phyloP scores from a whole-genome alignment of 805 yeast species.

The Yarrowia hollandica region DNA sequence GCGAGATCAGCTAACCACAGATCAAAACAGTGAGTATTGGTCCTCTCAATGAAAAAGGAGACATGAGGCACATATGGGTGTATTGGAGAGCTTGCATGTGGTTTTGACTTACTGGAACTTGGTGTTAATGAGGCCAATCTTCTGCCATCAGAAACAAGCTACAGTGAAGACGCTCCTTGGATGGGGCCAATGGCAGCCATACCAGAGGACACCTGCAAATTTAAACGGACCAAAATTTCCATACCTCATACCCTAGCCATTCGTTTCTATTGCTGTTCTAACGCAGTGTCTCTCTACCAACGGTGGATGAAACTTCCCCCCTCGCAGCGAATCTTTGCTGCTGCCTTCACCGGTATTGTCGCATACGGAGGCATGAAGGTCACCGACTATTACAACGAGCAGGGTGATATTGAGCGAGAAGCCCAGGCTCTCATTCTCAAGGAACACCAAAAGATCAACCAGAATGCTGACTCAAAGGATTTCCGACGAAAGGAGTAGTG shows the following conservation, averaged over 20 bases:
- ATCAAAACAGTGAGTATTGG: background rate
- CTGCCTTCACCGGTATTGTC: conserved; percentile 6
- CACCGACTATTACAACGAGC: conserved; percentile 25
- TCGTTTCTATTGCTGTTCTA: background rate
- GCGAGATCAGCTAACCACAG: background rate
- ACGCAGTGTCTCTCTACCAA: conserved; percentile 24
- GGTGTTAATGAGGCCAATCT: too few species aligned
- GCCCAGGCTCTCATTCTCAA: background rate
- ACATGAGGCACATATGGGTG: too few species aligned
- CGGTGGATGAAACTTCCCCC: conserved; percentile 23
- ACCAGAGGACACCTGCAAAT: too few species aligned
- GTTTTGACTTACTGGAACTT: too few species aligned
- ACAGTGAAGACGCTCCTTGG: too few species aligned
- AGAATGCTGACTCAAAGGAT: background rate
- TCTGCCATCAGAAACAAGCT: too few species aligned
- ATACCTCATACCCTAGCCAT: too few species aligned
- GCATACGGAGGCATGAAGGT: conserved; percentile 21
- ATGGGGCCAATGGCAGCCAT: too few species aligned
- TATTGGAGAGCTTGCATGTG: too few species aligned
- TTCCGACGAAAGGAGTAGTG: background rate
- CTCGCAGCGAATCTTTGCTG: conserved; percentile 4
- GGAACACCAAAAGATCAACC: conserved; percentile 1
- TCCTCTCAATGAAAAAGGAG: too few species aligned
- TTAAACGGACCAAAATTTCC: too few species aligned
- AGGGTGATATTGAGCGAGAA: conserved; percentile 16